Evolutionary conservation across 345 rosid species (phyloP), one percentile per base, ranked within the genome.

Genomic region (Populus deltoides): DNA sequence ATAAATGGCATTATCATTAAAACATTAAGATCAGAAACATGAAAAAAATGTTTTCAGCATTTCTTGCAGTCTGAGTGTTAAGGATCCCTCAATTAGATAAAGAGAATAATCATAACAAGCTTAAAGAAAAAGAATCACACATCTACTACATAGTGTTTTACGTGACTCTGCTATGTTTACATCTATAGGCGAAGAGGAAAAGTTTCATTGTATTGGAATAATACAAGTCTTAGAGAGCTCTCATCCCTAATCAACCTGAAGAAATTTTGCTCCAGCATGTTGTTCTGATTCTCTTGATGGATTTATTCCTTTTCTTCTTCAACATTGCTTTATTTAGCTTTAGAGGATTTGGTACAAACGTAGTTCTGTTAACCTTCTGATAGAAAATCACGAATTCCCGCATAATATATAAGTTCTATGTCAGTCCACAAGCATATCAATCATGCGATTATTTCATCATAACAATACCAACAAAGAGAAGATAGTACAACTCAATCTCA

Each of bases 301-400:
- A 70, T 82, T 72, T 81, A 84, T 73, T 1, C 83, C 83, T 88
- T 75, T 90, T 88, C 74, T 85, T 88, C 41, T 86, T 87, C 86
- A 91, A 92, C 88, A 91, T 89, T 73, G 87, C 97, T 71, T 53
- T 63, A 73, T 91, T 82, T 8, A 91, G 84, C 80, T 82, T 82
- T 68, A 79, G 36, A 20, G 89, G 85, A 73, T 83, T 86, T 16
- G 90, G 85, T 36, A 90, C 80, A 15, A 78, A 75, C 72, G 85
- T 74, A 38, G 85, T 18, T 76, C 85, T 85, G 24, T 88, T 87
- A 25, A 89, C 81, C 90, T 87, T 91, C 74, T 92, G 97, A 84
- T 91, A 91, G 15, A 92, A 90, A 72, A 88, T 82, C 72, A 90
- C 95, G 1, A 93, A 93, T 77, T 91, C 97, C 97, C 92, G 79